A percentile compares a stretch with the other conserved stretches of the same genome.
Conservation (phyloP, 129 eudicot genomes). For the Pittosporum tobira region DNA sequence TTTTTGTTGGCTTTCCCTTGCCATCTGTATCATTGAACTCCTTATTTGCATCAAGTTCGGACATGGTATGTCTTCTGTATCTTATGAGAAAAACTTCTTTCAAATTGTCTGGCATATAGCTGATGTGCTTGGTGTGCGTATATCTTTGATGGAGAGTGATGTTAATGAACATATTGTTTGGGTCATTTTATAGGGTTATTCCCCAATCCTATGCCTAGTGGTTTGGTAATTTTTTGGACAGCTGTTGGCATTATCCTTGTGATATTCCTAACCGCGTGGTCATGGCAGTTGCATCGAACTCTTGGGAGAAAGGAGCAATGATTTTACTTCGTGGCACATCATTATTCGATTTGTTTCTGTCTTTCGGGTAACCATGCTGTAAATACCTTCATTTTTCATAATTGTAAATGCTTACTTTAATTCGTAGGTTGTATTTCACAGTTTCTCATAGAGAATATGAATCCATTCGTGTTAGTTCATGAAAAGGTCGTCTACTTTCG, state of each 20-base stretch:
- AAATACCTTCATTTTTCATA: slow-evolving; percentile 35
- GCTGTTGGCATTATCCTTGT: slow-evolving; percentile 36
- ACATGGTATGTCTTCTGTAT: slow-evolving; percentile 53
- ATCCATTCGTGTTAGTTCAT: slow-evolving; percentile 2
- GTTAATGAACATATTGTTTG: background rate
- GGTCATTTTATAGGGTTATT: slow-evolving; percentile 52
- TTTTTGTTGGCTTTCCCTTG: slow-evolving; percentile 92
- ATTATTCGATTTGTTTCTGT: slow-evolving; percentile 37
- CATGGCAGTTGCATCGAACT: slow-evolving; percentile 52
- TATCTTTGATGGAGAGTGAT: background rate
- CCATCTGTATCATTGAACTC: slow-evolving; percentile 94
- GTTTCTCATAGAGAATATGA: slow-evolving; percentile 23
- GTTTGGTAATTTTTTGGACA: slow-evolving; percentile 81
- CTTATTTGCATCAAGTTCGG: slow-evolving; percentile 94
- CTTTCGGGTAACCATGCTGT: slow-evolving; percentile 24
- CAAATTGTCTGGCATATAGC: background rate
- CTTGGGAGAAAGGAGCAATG: slow-evolving; percentile 43
- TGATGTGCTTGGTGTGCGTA: background rate
- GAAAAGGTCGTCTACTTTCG: background rate
- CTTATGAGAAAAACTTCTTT: background rate
- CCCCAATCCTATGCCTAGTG: slow-evolving; percentile 69
- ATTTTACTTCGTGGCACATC: slow-evolving; percentile 15
- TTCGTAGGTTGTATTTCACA: slow-evolving; percentile 18
- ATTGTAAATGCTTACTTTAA: slow-evolving; percentile 38
- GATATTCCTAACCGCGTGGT: slow-evolving; percentile 54